Percentiles rank a stretch among this genome's conserved stretches.
phyloP scores from a whole-genome alignment of 306 rosid genomes.

The Sophora flavescens region DNA sequence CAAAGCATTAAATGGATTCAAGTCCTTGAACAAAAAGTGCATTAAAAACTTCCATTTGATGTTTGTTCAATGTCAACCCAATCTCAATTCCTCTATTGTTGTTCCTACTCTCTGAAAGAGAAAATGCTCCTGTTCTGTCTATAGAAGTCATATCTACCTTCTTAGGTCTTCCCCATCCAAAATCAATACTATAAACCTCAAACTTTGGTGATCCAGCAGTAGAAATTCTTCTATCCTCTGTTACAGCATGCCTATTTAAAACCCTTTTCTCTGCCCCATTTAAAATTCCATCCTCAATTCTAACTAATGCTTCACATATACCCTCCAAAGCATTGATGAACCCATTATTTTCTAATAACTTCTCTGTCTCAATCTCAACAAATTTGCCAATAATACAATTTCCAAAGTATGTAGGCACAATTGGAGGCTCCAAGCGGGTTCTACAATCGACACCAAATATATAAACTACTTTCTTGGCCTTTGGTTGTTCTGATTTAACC shows the following conservation, averaged over 20 bases:
- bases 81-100: constrained; percentile 12
- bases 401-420: constrained; percentile 53
- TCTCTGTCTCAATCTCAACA: not conserved
- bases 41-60: not conserved
- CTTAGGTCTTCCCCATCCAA: constrained; percentile 64
- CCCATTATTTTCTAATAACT: constrained; percentile 28
- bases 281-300: constrained; percentile 32
- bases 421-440: constrained; percentile 44
- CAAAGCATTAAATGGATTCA: not conserved
- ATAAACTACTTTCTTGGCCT: not conserved
- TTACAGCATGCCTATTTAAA: not conserved
- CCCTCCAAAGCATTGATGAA: constrained; percentile 19
- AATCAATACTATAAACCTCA: constrained; percentile 57
- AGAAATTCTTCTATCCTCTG: not conserved
- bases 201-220: constrained; percentile 62
- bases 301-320: constrained; percentile 27
- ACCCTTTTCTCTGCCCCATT: constrained; percentile 28
- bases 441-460: constrained; percentile 49
- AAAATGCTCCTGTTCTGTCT: constrained; percentile 47
- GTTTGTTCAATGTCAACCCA: not conserved
- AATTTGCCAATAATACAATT: constrained; percentile 41
- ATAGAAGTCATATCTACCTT: constrained; percentile 57
- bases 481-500: constrained; percentile 34
- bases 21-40: not conserved
- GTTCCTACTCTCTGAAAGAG: constrained; percentile 41